These are phyloP conservation scores for Zopfochytrium polystomum DNA, from an alignment of 371 early-diverging fungal species.

Conservation along the genomic window DNA sequence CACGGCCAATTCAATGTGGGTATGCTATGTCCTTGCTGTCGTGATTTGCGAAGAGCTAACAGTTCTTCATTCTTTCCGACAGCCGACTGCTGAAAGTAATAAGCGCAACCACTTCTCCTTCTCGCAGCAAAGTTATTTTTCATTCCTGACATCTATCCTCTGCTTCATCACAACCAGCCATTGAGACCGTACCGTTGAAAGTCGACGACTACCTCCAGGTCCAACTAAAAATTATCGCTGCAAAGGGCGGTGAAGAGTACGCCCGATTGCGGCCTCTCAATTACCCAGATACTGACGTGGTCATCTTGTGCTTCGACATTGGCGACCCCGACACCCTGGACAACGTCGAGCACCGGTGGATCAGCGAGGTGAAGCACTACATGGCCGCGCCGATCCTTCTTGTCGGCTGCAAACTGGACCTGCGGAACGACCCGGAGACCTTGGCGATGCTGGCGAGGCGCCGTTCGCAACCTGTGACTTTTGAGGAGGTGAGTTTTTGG, in stretches of 20 bases:
- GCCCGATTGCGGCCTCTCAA: conserved; percentile 93
- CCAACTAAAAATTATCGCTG: no score
- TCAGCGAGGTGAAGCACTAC: background rate
- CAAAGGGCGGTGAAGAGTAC: conserved; percentile 94
- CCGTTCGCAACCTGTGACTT: conserved; percentile 52
- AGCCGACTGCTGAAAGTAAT: no score
- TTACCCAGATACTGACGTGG: conserved; percentile 94
- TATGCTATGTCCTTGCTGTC: no score
- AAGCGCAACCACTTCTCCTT: no score
- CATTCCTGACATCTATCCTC: no score
- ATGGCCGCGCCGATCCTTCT: conserved; percentile 67
- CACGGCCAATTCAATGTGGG: no score
- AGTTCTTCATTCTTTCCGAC: no score
- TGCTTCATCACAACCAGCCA: no score
- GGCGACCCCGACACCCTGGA: background rate
- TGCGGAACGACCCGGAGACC: conserved; percentile 64
- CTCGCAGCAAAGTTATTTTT: no score
- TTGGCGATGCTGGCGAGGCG: background rate
- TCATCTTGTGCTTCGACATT: conserved; percentile 57
- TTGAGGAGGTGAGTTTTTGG: conserved; percentile 57
- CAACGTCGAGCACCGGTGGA: background rate
- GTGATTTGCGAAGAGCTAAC: no score
- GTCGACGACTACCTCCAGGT: no score
- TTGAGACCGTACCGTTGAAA: no score
- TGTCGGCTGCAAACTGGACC: conserved; percentile 85